Evolutionary conservation across 805 yeast species (phyloP), one percentile per base, ranked within the genome.

Genomic region (Metschnikowia hibisci): DNA sequence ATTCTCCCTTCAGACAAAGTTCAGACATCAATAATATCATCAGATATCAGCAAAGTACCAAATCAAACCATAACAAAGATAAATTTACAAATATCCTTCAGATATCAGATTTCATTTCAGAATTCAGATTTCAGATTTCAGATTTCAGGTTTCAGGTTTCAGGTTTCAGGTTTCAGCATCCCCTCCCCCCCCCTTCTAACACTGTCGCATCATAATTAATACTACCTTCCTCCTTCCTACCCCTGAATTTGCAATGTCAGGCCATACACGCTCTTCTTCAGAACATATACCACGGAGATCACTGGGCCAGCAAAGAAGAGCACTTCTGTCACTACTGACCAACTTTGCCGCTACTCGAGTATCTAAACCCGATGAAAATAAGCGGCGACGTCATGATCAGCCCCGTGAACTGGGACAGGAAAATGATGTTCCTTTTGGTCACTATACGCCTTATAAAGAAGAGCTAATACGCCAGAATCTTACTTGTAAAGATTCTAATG

Each of bases 381-480:
- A 46, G 25, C 54, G 54, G 34, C 45, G 53, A 14, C 51, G 56
- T 20, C 49, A 46, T 18, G 54, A 48, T 4, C 40, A 28, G 16
- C 26, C 42, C 2, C 44, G 52, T n/a, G 56, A 52, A 27, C 20
- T 43, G 10, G 55, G 54, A 36, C 52, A 50, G 30, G 55, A 52
- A 32, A 52, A 52, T 25, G 53, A 45, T 12, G 39, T 39, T 2
- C 30, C 18, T 29, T 39, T 33, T 5, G 39, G 39, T 25, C 31
- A 45, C 15, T 38, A 47, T 11, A 47, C 36, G 25, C 47, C 43
- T 34, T 44, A 47, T 10, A 53, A 48, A 18, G 50, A 46, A 22
- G 45, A 41, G 33, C 53, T 51, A 42, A 50, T 51, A 44, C 53
- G 50, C 48, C 46, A 48, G 29, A 53, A 52, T 23, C 50, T 52